Percentiles rank a stretch among this genome's conserved stretches.
Conservation (phyloP, 2,329 filamentous ascomycete species). For the Xylariaceae sp. region DNA sequence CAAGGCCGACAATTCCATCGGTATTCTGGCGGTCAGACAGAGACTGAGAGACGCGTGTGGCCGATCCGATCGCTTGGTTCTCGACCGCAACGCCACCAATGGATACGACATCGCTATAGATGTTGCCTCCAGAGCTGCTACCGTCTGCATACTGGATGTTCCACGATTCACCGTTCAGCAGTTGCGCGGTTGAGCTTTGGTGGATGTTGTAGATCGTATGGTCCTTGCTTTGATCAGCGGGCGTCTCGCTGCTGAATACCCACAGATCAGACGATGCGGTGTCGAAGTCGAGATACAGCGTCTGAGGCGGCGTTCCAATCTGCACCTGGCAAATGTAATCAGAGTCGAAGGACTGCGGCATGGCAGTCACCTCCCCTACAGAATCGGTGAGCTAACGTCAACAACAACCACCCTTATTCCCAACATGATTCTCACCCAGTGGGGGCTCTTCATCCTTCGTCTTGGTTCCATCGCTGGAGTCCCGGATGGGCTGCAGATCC, state of each 20-base stretch:
- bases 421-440: constrained; percentile 12
- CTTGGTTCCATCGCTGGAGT: constrained; percentile 17
- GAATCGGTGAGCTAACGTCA: constrained; percentile 12
- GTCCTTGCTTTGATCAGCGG: constrained; percentile 32
- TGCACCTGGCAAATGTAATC: constrained; percentile 33
- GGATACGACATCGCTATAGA: constrained; percentile 40
- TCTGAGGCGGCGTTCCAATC: constrained; percentile 39
- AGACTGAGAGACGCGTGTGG: constrained; percentile 36
- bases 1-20: constrained; percentile 42
- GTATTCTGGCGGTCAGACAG: constrained; percentile 36
- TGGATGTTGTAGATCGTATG: constrained; percentile 38
- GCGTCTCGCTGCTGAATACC: constrained; percentile 41
- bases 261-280: constrained; percentile 45
- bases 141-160: constrained; percentile 42
- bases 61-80: constrained; percentile 41
- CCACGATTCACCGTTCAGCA: constrained; percentile 37
- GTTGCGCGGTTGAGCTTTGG: constrained; percentile 36
- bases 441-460: constrained; percentile 5
- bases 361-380: constrained; percentile 29
- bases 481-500: constrained; percentile 31
- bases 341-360: constrained; percentile 30
- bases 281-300: constrained; percentile 41
- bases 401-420: neutral
- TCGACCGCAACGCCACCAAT: constrained; percentile 38
- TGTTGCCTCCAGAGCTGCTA: constrained; percentile 38